These are phyloP conservation scores for Phialophora tarda DNA, from an alignment of 2,329 filamentous ascomycete species.

Conservation along the genomic window DNA sequence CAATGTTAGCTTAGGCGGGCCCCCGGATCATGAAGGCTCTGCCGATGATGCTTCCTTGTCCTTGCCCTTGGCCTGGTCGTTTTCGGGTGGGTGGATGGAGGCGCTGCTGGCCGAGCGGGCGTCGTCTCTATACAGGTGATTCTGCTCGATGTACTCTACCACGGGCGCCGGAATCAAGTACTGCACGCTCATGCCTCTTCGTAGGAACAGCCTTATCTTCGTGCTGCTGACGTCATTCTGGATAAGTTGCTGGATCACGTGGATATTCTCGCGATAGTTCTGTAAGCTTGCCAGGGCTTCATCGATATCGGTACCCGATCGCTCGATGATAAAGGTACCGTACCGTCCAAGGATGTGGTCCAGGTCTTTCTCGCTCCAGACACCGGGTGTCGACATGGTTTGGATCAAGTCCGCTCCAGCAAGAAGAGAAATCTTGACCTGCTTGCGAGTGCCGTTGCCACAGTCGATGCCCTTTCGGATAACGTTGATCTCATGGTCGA, in stretches of 20 bases:
- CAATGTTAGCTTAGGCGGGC: not conserved
- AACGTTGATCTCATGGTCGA: conserved; percentile 85
- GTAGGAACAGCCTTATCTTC: conserved; percentile 80
- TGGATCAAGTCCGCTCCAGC: conserved; percentile 78
- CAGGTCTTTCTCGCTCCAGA: conserved; percentile 85
- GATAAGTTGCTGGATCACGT: conserved; percentile 86
- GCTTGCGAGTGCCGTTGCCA: conserved; percentile 68
- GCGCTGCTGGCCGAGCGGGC: conserved; percentile 35
- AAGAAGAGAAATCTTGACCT: conserved; percentile 77
- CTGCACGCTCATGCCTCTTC: conserved; percentile 80
- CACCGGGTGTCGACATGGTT: conserved; percentile 71
- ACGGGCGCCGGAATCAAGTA: conserved; percentile 76
- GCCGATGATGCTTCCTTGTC: conserved; percentile 26
- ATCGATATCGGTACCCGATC: conserved; percentile 85
- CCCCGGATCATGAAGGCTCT: conserved; percentile 2
- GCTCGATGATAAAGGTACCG: conserved; percentile 84
- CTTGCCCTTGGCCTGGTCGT: conserved; percentile 37
- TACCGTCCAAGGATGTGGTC: conserved; percentile 86
- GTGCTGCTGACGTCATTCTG: conserved; percentile 83
- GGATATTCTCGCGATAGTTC: conserved; percentile 82
- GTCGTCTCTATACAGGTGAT: conserved; percentile 67
- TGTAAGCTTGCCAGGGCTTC: conserved; percentile 82
- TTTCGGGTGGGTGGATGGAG: conserved; percentile 31
- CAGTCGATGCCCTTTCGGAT: conserved; percentile 75
- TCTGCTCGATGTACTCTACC: conserved; percentile 73